Conservation (phyloP, 768 basidiomycete species). For the Termitomyces eurrhizus region DNA sequence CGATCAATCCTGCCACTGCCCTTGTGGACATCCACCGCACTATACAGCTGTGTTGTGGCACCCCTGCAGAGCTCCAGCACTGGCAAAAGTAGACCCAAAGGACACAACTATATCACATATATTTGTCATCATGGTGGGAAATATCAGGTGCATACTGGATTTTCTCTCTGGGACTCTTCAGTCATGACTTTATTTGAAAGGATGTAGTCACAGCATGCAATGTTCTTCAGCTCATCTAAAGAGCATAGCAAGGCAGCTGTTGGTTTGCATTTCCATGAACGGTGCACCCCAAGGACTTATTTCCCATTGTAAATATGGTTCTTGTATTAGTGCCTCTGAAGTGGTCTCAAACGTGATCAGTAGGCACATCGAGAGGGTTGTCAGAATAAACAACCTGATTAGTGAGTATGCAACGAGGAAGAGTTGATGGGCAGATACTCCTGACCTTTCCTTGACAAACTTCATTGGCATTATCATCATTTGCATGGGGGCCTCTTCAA, state of each 20-base stretch:
- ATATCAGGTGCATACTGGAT: slow-evolving; percentile 38
- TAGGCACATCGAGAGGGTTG: background rate
- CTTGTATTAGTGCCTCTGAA: slow-evolving; percentile 4
- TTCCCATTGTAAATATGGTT: slow-evolving; percentile 1
- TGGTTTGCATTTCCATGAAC: background rate
- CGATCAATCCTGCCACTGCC: slow-evolving; percentile 33
- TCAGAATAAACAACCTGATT: background rate
- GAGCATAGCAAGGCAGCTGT: no score
- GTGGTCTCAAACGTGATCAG: background rate
- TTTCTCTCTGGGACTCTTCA: no score
- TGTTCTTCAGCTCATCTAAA: no score
- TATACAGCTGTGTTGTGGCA: slow-evolving; percentile 41
- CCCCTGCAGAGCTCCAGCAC: background rate
- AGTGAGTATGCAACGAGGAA: background rate
- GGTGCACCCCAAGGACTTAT: background rate
- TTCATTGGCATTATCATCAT: background rate
- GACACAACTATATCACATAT: slow-evolving; percentile 28
- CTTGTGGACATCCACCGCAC: slow-evolving; percentile 45
- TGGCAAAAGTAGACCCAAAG: no score
- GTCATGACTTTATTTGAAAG: no score
- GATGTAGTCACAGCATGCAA: slow-evolving; percentile 52
- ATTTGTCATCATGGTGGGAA: slow-evolving; percentile 60
- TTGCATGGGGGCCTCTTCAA: no score
- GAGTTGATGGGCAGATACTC: background rate
- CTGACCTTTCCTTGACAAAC: background rate